These are phyloP conservation scores for Fusarium haematococcum DNA, from an alignment of 2,329 filamentous ascomycete genomes.

Conservation along the genomic window DNA sequence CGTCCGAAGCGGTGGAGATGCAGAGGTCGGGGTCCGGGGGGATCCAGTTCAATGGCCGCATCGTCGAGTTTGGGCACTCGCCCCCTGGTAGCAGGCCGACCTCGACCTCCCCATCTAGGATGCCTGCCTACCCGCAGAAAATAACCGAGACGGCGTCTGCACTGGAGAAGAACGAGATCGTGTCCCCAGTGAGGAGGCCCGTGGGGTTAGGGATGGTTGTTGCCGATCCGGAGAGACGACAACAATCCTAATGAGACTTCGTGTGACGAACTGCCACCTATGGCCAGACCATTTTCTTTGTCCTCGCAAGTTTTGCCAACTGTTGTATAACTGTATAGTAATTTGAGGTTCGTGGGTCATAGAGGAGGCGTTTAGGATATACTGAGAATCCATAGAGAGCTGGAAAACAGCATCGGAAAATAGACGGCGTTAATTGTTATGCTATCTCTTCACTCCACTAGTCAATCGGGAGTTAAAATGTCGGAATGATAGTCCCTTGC, in stretches of 20 bases:
- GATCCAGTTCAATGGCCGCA: constrained; percentile 38
- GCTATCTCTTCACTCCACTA: neutral
- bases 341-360: neutral
- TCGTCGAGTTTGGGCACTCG: constrained; percentile 37
- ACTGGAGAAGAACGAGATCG: constrained; percentile 14
- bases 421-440: neutral
- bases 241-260: constrained; percentile 3
- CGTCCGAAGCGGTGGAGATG: constrained; percentile 33
- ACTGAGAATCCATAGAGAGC: neutral
- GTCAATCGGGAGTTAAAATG: neutral
- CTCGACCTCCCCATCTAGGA: neutral
- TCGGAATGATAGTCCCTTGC: constrained; percentile 1
- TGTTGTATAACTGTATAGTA: constrained; percentile 3
- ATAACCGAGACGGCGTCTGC: constrained; percentile 19
- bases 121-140: constrained; percentile 26
- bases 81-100: neutral
- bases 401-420: neutral
- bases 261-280: neutral
- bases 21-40: constrained; percentile 41
- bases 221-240: constrained; percentile 2
- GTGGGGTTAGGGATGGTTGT: constrained; percentile 21
- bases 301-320: neutral
- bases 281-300: neutral
- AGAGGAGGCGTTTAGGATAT: constrained; percentile 1
- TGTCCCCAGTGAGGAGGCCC: neutral